Evolutionary conservation across 768 basidiomycete species (phyloP), one percentile per base, ranked within the genome.

Genomic region (Pisolithus microcarpus): DNA sequence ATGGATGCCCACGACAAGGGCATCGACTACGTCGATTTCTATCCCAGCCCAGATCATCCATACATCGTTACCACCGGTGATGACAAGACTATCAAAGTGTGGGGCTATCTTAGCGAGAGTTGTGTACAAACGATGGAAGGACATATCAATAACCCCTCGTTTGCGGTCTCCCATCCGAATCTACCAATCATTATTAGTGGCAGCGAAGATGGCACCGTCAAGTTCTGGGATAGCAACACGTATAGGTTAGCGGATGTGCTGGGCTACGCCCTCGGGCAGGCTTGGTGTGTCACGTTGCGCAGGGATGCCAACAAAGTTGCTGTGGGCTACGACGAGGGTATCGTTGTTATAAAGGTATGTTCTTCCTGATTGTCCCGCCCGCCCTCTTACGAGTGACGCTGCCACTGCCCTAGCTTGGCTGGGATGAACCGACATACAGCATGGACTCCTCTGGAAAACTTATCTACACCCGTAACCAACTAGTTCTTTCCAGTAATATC

Each of bases 1-100:
- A 84, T 99, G 78, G 95, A 99, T 45, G 94, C 96, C 0, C 95
- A 98, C 69, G 94, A 97, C 58, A 97, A 96, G 72, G 96, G 96
- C 38, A 95, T 98, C 63, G 98, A 99, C 75, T 98, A 89, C 58
- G 93, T 99, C 62, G 94, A 98, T 63, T 98, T 97, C 72, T 98
- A 98, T 60, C 93, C 95, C 4, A 94, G 94, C 45, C 84, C 92
- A 2, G 95, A 99, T 71, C 93, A 89, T 63, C 96, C 96, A 0
- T 99, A 97, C 65, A 79, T 99, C 46, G 87, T 97, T 34, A 98
- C 96, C 10, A 90, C 89, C 2, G 92, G 94, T 49, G 96, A 98
- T 69, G 96, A 99, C 77, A 88, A 92, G 74, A 88, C 88, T 3
- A 87, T 99, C 72, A 98, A 98, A 64, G 82, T 98, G 45, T 99